These are phyloP conservation scores for Aurantiochytrium sp. DNA, from an alignment of 108 stramenopile genomes.

Conservation along the genomic window DNA sequence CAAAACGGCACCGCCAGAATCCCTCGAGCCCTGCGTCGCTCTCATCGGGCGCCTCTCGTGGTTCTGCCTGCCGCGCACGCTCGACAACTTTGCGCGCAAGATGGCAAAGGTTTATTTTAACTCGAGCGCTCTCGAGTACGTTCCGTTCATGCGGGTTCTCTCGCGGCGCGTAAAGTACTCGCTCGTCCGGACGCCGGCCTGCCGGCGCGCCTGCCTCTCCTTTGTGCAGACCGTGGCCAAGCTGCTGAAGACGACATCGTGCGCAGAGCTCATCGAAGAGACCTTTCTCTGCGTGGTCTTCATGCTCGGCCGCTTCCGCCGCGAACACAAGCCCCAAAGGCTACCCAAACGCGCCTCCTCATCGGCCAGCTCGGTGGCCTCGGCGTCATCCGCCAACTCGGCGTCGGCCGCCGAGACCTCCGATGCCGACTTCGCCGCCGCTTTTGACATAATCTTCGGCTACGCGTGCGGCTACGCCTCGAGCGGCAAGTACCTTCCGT, in stretches of 20 bases:
- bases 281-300: not conserved
- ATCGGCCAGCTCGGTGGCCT: not conserved
- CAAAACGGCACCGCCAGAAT: not conserved
- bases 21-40: not conserved
- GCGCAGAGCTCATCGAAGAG: not conserved
- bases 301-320: not conserved
- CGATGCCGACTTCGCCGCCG: not conserved
- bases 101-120: constrained; percentile 18
- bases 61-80: not conserved
- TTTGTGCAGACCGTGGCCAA: not conserved
- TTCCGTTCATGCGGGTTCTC: not conserved
- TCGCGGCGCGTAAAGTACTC: not conserved
- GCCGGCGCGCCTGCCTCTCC: not conserved
- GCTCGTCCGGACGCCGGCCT: not conserved
- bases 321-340: not conserved
- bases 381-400: not conserved
- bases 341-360: not conserved
- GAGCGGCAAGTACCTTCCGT: not conserved
- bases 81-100: not conserved
- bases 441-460: not conserved
- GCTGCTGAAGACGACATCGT: constrained; percentile 16
- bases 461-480: not conserved
- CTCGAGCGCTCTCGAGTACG: not conserved
- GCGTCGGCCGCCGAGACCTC: not conserved
- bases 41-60: not conserved